phyloP scores from a whole-genome alignment of 345 rosid species.

The Microthlaspi erraticum region DNA sequence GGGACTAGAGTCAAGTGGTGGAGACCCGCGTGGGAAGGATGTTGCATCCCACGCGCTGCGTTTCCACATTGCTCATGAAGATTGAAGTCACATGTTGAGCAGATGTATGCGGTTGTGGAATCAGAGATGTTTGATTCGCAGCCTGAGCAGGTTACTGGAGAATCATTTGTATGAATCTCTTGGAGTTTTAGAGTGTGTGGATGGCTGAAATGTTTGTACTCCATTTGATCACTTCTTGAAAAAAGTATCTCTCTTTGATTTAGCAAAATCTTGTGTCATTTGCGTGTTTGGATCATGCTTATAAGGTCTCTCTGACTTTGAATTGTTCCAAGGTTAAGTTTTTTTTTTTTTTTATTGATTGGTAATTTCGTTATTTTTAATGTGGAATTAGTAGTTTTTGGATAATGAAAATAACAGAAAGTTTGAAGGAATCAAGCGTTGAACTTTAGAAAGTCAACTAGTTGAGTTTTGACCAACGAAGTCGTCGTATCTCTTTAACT shows the following conservation, averaged over 20 bases:
- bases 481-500: conserved; percentile 1
- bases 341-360: conserved; percentile 33
- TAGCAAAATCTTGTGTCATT: neutral
- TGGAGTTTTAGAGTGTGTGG: conserved; percentile 44
- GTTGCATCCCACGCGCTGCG: conserved; percentile 42
- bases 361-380: neutral
- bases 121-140: conserved; percentile 41
- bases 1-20: conserved; percentile 49
- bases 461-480: conserved; percentile 25
- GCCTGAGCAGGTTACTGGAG: conserved; percentile 39
- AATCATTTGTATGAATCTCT: conserved; percentile 17
- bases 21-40: conserved; percentile 41
- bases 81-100: conserved; percentile 45
- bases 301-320: conserved; percentile 35
- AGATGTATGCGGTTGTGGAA: conserved; percentile 26
- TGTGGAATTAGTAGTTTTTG: conserved; percentile 20
- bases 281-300: conserved; percentile 20
- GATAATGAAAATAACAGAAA: conserved; percentile 21
- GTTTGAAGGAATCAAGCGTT: conserved; percentile 11
- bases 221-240: conserved; percentile 37
- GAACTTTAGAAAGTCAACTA: conserved; percentile 21
- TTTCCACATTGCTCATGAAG: conserved; percentile 48
- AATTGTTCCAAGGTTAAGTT: conserved; percentile 28
- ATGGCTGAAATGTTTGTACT: conserved; percentile 51
- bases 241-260: conserved; percentile 6